Conservation (phyloP, 2,329 filamentous ascomycete genomes). For the Fusarium decemcellulare region DNA sequence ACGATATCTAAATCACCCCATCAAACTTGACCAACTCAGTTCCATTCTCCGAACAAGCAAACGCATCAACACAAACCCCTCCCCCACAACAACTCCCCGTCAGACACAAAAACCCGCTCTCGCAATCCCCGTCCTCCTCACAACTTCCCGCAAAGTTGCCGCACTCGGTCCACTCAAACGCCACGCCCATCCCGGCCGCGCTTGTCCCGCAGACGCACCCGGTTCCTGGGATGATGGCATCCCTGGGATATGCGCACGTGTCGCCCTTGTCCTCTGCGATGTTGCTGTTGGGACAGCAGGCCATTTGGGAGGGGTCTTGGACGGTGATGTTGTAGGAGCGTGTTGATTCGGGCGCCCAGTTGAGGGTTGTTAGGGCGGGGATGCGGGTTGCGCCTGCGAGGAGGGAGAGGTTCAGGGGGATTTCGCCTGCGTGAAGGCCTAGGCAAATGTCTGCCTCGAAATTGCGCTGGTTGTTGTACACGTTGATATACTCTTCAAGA, state of each 20-base stretch:
- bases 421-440: constrained; percentile 49
- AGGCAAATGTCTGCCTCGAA: constrained; percentile 54
- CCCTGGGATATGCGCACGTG: constrained; percentile 50
- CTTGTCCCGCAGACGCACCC: constrained; percentile 54
- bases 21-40: constrained; percentile 46
- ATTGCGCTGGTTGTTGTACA: constrained; percentile 49
- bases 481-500: constrained; percentile 49
- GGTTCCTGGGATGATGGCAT: constrained; percentile 48
- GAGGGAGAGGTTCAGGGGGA: constrained; percentile 52
- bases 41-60: constrained; percentile 53
- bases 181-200: constrained; percentile 42
- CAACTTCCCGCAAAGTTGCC: constrained; percentile 52
- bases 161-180: constrained; percentile 53
- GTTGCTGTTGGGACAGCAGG: constrained; percentile 51
- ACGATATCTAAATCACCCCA: constrained; percentile 23
- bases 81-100: constrained; percentile 54
- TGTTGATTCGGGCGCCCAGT: constrained; percentile 46
- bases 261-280: constrained; percentile 39
- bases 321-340: constrained; percentile 50
- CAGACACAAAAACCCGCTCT: constrained; percentile 49
- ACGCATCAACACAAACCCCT: constrained; percentile 55
- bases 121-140: constrained; percentile 40
- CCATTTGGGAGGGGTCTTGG: constrained; percentile 50
- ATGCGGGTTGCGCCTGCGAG: constrained; percentile 49
- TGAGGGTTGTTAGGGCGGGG: constrained; percentile 48